Evolutionary conservation across 768 basidiomycete genomes (phyloP), one percentile per base, ranked within the genome.

Genomic region (Trametes villosa): DNA sequence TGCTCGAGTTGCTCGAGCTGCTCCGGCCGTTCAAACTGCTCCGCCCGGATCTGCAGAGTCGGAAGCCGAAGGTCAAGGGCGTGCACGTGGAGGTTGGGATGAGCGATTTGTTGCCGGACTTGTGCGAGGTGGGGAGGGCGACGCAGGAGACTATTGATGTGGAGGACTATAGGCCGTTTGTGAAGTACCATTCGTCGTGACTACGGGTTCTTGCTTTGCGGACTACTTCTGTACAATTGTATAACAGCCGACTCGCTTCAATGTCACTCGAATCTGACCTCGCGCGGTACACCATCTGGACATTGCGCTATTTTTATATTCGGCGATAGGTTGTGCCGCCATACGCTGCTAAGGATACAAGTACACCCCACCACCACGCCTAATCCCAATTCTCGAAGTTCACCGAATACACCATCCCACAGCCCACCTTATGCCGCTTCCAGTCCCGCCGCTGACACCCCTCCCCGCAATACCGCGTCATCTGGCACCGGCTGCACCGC

Each of bases 71-170:
- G 36, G 3, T 9, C 18, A 53, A 31, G 31, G 51, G 56, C 22
- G 50, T 42, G 51, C 40, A 31, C 12, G 46, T 48, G 26, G 60
- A 57, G 53, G 57, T 63, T 18, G 31, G 26, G 4, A 31, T 63
- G 46, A 33, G 27, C 6, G 62, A 63, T 22, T 38, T 63, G 45
- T 30, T 63, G 26, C 62, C 62, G n/a, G 62, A 63, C 40, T 38
- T 63, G 33, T 1, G 41, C 30, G 52, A 55, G 53, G 62, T 59
- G 36, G 62, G 62, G 24, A 18, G 42, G 47, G 62, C 40, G 52
- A 63, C 62, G 53, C 62, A 63, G 57, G 62, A 63, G 57, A 63
- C 57, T 47, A 63, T 63, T 47, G 57, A 54, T 41, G 41, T 31
- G 51, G 62, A 63, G 47, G 57, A 63, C 9, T 63, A 54, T 29